Evolutionary conservation across 345 rosid genomes (phyloP), one percentile per base, ranked within the genome.

Genomic region (Mangifera indica): DNA sequence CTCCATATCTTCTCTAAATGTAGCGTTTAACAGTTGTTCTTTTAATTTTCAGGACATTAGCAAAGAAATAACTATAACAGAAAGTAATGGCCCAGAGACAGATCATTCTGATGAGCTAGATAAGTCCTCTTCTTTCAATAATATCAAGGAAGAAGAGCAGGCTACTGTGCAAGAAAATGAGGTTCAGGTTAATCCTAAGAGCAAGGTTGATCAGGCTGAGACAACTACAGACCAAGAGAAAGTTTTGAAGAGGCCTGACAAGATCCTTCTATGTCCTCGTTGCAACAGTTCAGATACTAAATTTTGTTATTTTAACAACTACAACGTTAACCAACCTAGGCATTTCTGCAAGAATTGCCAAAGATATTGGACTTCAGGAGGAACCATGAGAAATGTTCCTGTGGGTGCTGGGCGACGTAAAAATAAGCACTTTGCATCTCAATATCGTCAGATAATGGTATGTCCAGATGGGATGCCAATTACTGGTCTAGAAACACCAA

Each of bases 351-450:
- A 85, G 85, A 88, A 88, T 66, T 90, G 96, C 78, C 96, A 90
- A 67, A 88, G 96, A 75, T 90, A 90, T 77, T 90, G 96, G 96
- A 90, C 96, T 14, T 91, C 93, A 24, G 96, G 96, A 60, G 96
- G 96, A 64, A 82, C 93, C 0, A 86, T 90, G 89, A 82, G 96
- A 71, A 90, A 88, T 57, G 96, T 90, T 48, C 93, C 93, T 29
- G 78, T 90, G 15, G 96, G 96, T 15, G 96, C 96, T 48, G 96
- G 96, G 5, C 78, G 93, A 18, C 83, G 96, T 72, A 90, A 84
- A 77, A 85, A 85, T 79, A 90, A 90, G 82, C 96, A 83, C 72
- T 79, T 88, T 59, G 85, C 92, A 24, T 83, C 89, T 64, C 95
- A 87, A 49, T 89, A 76, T 66, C 84, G 80, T 51, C 88, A 87